Conservation (phyloP, 2,329 filamentous ascomycete genomes). For the Hawksworthiomyces lignivorus region DNA sequence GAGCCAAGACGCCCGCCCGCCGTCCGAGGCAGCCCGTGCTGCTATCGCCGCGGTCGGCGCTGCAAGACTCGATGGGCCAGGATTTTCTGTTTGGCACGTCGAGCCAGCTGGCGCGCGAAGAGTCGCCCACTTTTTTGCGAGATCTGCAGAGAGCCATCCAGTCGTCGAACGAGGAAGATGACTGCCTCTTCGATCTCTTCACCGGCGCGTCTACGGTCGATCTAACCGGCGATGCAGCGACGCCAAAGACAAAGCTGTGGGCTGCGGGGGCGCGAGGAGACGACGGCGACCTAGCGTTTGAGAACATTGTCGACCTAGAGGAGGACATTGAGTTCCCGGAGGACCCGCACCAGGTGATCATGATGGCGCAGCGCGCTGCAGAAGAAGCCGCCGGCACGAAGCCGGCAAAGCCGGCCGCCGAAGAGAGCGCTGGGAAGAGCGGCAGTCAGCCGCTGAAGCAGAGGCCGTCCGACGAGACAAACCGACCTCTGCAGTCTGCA, state of each 20-base stretch:
- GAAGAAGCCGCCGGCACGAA: constrained; percentile 1
- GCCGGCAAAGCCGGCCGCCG: constrained; percentile 16
- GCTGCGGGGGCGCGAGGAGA: constrained; percentile 58
- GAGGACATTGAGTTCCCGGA: constrained; percentile 29
- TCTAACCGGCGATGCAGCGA: not conserved
- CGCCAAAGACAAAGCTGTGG: constrained; percentile 51
- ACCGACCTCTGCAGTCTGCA: too few species aligned
- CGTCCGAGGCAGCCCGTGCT: constrained; percentile 41
- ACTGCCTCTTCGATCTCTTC: not conserved
- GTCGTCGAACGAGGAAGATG: constrained; percentile 42
- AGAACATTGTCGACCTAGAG: constrained; percentile 54
- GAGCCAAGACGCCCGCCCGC: too few species aligned
- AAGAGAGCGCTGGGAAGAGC: constrained; percentile 1
- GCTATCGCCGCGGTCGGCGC: constrained; percentile 61
- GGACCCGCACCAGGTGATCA: constrained; percentile 16
- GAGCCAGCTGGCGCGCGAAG: constrained; percentile 68
- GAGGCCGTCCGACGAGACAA: too few species aligned
- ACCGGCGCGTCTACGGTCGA: constrained; percentile 4
- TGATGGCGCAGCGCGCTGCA: constrained; percentile 17
- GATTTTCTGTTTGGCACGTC: constrained; percentile 81
- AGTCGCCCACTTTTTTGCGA: constrained; percentile 58
- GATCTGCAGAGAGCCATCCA: constrained; percentile 56
- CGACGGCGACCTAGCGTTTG: constrained; percentile 55
- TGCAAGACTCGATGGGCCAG: constrained; percentile 58
- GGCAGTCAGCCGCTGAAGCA: too few species aligned